Percentiles rank a stretch among this genome's conserved stretches.
These are phyloP conservation scores for Alliaria petiolata DNA, from an alignment of 345 rosid species.

Conservation along the genomic window DNA sequence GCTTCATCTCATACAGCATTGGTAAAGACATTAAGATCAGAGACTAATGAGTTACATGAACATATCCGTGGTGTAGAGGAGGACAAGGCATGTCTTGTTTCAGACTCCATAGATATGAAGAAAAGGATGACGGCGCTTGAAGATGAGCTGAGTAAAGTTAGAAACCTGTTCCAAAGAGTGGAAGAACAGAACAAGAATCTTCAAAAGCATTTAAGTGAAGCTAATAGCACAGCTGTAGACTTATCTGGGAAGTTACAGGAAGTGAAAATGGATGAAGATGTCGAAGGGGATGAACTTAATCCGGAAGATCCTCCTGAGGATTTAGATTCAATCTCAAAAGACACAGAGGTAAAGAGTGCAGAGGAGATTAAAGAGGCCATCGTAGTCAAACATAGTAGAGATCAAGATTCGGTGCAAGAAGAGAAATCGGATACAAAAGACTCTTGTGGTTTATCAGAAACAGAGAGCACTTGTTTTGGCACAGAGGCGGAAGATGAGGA, in stretches of 20 bases:
- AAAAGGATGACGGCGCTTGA: constrained; percentile 49
- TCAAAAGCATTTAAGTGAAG: constrained; percentile 43
- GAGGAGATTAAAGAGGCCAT: constrained; percentile 23
- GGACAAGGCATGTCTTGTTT: constrained; percentile 50
- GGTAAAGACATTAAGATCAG: constrained; percentile 53
- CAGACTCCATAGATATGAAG: constrained; percentile 40
- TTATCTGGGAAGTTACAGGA: constrained; percentile 47
- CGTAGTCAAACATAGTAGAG: constrained; percentile 6
- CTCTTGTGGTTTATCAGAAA: constrained; percentile 26
- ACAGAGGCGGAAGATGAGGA: constrained; percentile 40
- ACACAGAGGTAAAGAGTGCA: constrained; percentile 6
- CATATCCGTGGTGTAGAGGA: constrained; percentile 52
- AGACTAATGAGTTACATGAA: constrained; percentile 49
- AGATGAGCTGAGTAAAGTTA: constrained; percentile 53
- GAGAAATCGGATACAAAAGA: constrained; percentile 38
- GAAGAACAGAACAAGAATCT: constrained; percentile 46
- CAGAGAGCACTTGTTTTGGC: constrained; percentile 33
- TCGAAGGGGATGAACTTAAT: not conserved
- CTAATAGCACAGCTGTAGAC: constrained; percentile 41
- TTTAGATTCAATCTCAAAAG: constrained; percentile 9
- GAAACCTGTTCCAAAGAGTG: constrained; percentile 42
- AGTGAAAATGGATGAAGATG: constrained; percentile 47
- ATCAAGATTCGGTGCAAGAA: constrained; percentile 11
- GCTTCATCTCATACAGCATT: constrained; percentile 57
- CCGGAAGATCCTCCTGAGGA: constrained; percentile 11